A percentile compares a stretch with the other conserved stretches of the same genome.
phyloP scores from a whole-genome alignment of 805 yeast genomes.

The Saccharomycopsis microspora region DNA sequence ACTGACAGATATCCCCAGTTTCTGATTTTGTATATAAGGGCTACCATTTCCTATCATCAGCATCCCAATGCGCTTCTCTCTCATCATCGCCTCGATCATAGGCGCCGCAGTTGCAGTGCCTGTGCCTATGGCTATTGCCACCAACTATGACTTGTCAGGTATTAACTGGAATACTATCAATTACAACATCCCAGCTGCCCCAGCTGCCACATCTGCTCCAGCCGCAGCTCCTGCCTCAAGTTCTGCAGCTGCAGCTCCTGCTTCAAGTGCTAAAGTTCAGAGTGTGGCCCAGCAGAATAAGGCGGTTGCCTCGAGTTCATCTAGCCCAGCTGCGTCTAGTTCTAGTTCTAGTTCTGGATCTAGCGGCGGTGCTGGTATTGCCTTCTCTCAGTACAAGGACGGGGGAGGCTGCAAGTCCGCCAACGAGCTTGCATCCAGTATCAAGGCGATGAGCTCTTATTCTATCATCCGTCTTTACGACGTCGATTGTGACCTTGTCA shows the following conservation, averaged over 20 bases:
- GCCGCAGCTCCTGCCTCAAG: conserved; percentile 2
- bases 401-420: conserved; percentile 63
- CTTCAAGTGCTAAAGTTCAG: background rate
- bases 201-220: conserved; percentile 3
- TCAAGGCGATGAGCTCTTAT: conserved; percentile 40
- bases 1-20: too few relatives aligned
- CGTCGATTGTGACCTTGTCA: conserved; percentile 76
- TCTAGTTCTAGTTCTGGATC: conserved; percentile 13
- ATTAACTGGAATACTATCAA: conserved; percentile 10
- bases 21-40: too few relatives aligned
- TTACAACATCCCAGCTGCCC: background rate
- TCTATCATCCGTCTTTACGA: conserved; percentile 69
- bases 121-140: conserved; percentile 1
- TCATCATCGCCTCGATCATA: background rate
- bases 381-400: conserved; percentile 68
- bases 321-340: conserved; percentile 1
- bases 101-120: background rate
- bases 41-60: too few relatives aligned
- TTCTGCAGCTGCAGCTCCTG: conserved; percentile 3
- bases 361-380: conserved; percentile 42
- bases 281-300: background rate
- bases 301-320: background rate
- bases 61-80: background rate
- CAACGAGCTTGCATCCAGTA: conserved; percentile 44
- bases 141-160: background rate